Conservation (phyloP, 1,284 basidiomycete species). For the Apiotrichum montevideense region DNA sequence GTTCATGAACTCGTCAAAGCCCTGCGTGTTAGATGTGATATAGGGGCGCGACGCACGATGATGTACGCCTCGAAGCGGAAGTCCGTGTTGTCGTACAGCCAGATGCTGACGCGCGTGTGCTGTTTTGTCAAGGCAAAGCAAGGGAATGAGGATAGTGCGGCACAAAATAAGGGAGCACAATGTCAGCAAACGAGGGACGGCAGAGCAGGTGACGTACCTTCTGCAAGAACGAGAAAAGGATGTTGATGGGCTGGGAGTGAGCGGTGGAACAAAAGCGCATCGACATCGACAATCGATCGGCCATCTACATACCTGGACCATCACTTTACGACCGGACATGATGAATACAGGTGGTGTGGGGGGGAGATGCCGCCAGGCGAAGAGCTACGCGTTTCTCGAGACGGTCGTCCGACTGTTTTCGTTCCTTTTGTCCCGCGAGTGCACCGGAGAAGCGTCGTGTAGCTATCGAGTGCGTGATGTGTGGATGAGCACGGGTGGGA, state of each 20-base stretch:
- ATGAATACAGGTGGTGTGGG: slow-evolving; percentile 26
- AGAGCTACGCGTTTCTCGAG: no score
- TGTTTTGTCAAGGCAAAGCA: slow-evolving; percentile 42
- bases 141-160: background rate
- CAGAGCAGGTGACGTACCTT: slow-evolving; percentile 30
- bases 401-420: no score
- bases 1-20: slow-evolving; percentile 99
- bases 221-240: slow-evolving; percentile 98
- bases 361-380: slow-evolving; percentile 18
- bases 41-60: slow-evolving; percentile 58
- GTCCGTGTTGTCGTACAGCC: slow-evolving; percentile 96
- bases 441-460: no score
- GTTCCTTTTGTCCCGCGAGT: no score
- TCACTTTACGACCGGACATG: slow-evolving; percentile 91
- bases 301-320: slow-evolving; percentile 75
- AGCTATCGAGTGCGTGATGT: no score
- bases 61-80: slow-evolving; percentile 96
- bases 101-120: slow-evolving; percentile 81
- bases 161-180: background rate
- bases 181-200: slow-evolving; percentile 1
- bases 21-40: slow-evolving; percentile 53
- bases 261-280: background rate
- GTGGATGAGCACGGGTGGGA: no score
- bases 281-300: background rate
- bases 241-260: slow-evolving; percentile 62